These are phyloP conservation scores for Trichoderma pleuroti DNA, from an alignment of 2,329 filamentous ascomycete genomes.

Conservation along the genomic window DNA sequence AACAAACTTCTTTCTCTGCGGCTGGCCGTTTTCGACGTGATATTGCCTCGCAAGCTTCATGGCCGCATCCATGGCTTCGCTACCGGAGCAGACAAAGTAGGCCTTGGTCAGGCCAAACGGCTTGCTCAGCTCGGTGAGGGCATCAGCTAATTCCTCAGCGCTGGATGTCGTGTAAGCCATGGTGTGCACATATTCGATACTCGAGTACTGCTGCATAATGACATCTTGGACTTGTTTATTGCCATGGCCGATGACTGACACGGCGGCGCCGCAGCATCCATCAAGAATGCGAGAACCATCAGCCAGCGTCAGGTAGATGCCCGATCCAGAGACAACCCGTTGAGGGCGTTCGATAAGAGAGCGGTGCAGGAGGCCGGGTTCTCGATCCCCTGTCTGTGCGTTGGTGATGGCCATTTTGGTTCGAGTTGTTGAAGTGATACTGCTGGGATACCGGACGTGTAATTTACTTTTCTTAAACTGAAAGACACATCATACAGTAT, in stretches of 20 bases:
- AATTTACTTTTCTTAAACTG: neutral
- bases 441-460: neutral
- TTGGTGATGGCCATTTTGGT: neutral
- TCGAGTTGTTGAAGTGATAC: neutral
- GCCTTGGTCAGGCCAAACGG: constrained; percentile 36
- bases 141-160: constrained; percentile 35
- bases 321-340: constrained; percentile 42
- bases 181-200: constrained; percentile 46
- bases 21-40: constrained; percentile 39
- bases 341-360: constrained; percentile 30
- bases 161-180: constrained; percentile 48
- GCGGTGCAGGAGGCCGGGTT: constrained; percentile 33
- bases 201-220: constrained; percentile 55
- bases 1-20: constrained; percentile 39
- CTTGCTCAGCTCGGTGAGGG: constrained; percentile 37
- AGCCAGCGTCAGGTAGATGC: constrained; percentile 35
- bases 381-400: neutral
- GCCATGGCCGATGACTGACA: constrained; percentile 57
- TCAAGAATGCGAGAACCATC: constrained; percentile 55
- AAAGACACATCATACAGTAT: neutral
- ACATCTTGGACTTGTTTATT: constrained; percentile 58
- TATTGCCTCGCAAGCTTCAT: constrained; percentile 50
- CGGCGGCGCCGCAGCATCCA: constrained; percentile 66
- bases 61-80: constrained; percentile 45
- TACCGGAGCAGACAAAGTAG: constrained; percentile 34